A percentile compares a stretch with the other conserved stretches of the same genome.
These are phyloP conservation scores for Mesembryanthemum crystallinum DNA, from an alignment of 148 eudicot species.

Conservation along the genomic window DNA sequence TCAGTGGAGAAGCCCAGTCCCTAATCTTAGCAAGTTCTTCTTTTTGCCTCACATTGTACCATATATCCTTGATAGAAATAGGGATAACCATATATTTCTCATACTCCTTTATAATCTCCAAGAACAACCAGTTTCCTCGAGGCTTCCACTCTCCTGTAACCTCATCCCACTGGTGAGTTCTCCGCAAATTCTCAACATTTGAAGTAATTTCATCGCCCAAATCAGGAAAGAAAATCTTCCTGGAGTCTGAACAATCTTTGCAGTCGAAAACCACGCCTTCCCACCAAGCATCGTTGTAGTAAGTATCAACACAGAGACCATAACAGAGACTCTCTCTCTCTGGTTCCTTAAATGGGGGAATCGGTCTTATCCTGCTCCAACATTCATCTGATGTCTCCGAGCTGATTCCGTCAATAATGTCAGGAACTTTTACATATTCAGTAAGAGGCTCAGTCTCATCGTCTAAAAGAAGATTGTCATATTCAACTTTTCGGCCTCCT, in stretches of 20 bases:
- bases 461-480: constrained; percentile 46
- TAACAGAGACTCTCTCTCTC: constrained; percentile 34
- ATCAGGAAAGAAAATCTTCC: constrained; percentile 85
- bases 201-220: constrained; percentile 56
- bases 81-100: constrained; percentile 41
- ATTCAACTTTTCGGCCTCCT: constrained; percentile 38
- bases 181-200: constrained; percentile 31
- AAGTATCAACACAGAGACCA: constrained; percentile 78
- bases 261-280: constrained; percentile 87
- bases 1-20: constrained; percentile 56
- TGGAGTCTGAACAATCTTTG: constrained; percentile 32
- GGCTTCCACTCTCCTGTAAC: constrained; percentile 51
- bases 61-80: constrained; percentile 74
- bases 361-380: constrained; percentile 63
- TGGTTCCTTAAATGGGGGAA: constrained; percentile 28
- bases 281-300: constrained; percentile 83
- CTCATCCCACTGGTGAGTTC: constrained; percentile 78
- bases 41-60: constrained; percentile 71
- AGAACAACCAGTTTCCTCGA: constrained; percentile 76
- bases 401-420: constrained; percentile 38
- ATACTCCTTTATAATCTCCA: constrained; percentile 50
- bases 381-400: constrained; percentile 6
- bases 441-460: constrained; percentile 64
- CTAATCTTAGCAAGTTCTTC: constrained; percentile 35
- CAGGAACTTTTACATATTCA: constrained; percentile 43